Percentiles rank a stretch among this genome's conserved stretches.
Conservation (phyloP, 2,329 filamentous ascomycete species). For the Leptoxyphium fumago region DNA sequence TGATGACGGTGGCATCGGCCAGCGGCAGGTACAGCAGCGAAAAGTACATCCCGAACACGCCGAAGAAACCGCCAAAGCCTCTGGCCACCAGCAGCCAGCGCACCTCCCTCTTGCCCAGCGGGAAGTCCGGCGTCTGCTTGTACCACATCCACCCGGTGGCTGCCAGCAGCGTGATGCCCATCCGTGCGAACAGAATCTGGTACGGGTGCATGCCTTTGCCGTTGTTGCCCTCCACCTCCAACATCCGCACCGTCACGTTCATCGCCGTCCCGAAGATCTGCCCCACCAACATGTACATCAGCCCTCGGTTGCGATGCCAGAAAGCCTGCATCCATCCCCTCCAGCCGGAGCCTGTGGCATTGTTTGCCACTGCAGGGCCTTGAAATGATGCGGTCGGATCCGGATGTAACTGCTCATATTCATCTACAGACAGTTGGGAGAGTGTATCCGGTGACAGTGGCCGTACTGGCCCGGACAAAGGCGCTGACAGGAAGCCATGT, state of each 20-base stretch:
- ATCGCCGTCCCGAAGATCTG: constrained; percentile 75
- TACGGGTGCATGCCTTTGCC: constrained; percentile 65
- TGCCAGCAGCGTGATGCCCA: constrained; percentile 55
- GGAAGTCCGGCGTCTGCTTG: constrained; percentile 50
- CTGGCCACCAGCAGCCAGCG: constrained; percentile 52
- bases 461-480: constrained; percentile 16
- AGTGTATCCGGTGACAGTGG: constrained; percentile 30
- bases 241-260: constrained; percentile 65
- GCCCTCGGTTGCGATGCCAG: constrained; percentile 55
- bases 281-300: constrained; percentile 56
- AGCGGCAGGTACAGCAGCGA: constrained; percentile 66
- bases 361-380: constrained; percentile 7
- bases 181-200: constrained; percentile 69
- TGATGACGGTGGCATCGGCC: constrained; percentile 78
- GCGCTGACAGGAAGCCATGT: constrained; percentile 14
- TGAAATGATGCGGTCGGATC: not conserved
- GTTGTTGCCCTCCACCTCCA: constrained; percentile 53
- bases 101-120: constrained; percentile 53
- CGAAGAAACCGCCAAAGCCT: constrained; percentile 59
- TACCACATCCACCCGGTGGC: constrained; percentile 62
- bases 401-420: constrained; percentile 15
- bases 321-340: constrained; percentile 17
- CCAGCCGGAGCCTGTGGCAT: constrained; percentile 1
- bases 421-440: constrained; percentile 22
- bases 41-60: constrained; percentile 64